Evolutionary conservation across 495 filamentous ascomycete species (phyloP).

Genomic region (Echria macrotheca): DNA sequence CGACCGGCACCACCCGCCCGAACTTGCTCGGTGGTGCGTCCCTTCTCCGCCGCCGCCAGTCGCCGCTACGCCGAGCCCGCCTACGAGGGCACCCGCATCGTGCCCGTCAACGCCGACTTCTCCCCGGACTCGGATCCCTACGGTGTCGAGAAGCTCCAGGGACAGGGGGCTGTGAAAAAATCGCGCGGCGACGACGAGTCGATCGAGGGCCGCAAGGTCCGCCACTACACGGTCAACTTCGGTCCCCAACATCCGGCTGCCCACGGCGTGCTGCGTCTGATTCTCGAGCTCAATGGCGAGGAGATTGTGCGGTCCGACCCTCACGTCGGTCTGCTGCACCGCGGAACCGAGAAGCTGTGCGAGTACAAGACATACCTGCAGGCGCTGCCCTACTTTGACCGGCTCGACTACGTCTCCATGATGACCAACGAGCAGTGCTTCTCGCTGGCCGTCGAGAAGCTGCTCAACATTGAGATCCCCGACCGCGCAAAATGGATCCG

Average conservation of each 20-base stretch:
- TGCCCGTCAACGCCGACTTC: constrained; percentile 63
- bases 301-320: constrained; percentile 95
- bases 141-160: constrained; percentile 22
- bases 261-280: constrained; percentile 95
- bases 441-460: constrained; percentile 91
- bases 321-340: constrained; percentile 92
- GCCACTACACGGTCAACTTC: constrained; percentile 99
- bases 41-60: constrained; percentile 63
- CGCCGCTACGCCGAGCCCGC: constrained; percentile 55
- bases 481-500: constrained; percentile 95
- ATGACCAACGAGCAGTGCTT: constrained; percentile 99
- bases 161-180: constrained; percentile 37
- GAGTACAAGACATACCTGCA: constrained; percentile 99
- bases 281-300: constrained; percentile 96
- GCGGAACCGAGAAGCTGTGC: constrained; percentile 99
- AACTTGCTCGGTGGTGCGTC: constrained; percentile 26
- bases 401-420: constrained; percentile 99
- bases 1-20: constrained; percentile 18
- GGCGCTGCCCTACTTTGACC: constrained; percentile 97
- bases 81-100: constrained; percentile 61
- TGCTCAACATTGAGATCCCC: constrained; percentile 95
- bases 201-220: constrained; percentile 73
- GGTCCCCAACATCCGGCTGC: constrained; percentile 98
- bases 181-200: constrained; percentile 33
- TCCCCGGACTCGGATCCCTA: constrained; percentile 39